A percentile compares a stretch with the other conserved stretches of the same genome.
Conservation (phyloP, 2,329 filamentous ascomycete species). For the Xylaria polymorpha region DNA sequence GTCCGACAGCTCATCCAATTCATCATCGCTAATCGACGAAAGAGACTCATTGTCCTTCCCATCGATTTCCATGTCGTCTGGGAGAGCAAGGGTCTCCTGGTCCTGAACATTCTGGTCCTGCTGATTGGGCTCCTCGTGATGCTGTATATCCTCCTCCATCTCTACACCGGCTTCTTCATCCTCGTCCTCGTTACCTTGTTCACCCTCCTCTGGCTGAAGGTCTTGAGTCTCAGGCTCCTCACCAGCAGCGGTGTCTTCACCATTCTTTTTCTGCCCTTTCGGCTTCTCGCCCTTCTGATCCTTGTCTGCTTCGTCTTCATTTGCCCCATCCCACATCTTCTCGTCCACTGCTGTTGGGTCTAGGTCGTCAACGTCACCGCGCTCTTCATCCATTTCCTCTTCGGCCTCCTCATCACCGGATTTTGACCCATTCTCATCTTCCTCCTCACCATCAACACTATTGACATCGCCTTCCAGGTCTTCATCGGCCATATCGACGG, state of each 20-base stretch:
- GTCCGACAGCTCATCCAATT: constrained; percentile 68
- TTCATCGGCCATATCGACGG: constrained; percentile 91
- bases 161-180: constrained; percentile 72
- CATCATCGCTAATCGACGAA: constrained; percentile 64
- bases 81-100: constrained; percentile 83
- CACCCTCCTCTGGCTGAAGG: constrained; percentile 56
- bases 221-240: constrained; percentile 69
- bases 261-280: constrained; percentile 74
- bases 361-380: constrained; percentile 89
- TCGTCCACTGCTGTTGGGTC: constrained; percentile 93
- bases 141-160: constrained; percentile 66
- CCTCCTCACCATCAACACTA: constrained; percentile 70
- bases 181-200: constrained; percentile 60
- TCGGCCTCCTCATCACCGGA: constrained; percentile 73
- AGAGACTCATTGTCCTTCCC: constrained; percentile 69
- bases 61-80: constrained; percentile 88
- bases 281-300: constrained; percentile 81
- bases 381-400: constrained; percentile 86
- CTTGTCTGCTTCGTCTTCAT: constrained; percentile 82
- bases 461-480: constrained; percentile 89
- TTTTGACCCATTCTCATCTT: constrained; percentile 69
- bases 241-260: constrained; percentile 67
- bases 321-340: constrained; percentile 97
- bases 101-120: constrained; percentile 83
- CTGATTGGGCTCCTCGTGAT: constrained; percentile 67